Percentiles rank a stretch among this genome's conserved stretches.
These are phyloP conservation scores for Raphanus hybrid DNA, from an alignment of 441 rosid species.

Conservation along the genomic window DNA sequence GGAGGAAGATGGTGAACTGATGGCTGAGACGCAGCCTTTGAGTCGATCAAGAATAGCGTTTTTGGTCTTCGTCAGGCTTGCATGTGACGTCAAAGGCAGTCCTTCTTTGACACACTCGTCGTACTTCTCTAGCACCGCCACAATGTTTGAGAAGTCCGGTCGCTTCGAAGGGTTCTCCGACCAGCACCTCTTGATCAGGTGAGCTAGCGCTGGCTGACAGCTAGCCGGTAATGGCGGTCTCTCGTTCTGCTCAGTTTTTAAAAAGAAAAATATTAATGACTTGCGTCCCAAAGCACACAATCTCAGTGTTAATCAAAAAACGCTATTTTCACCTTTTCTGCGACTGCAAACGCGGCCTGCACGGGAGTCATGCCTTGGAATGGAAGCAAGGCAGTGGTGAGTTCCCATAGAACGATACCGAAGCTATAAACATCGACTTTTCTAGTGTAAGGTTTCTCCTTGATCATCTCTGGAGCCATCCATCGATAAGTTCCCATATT, in stretches of 20 bases:
- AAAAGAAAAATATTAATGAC: not conserved
- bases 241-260: slow-evolving; percentile 60
- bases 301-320: too few species aligned
- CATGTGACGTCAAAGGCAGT: slow-evolving; percentile 78
- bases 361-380: slow-evolving; percentile 98
- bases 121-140: slow-evolving; percentile 75
- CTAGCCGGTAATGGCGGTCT: slow-evolving; percentile 94
- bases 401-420: slow-evolving; percentile 97
- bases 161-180: slow-evolving; percentile 83
- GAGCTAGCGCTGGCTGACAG: slow-evolving; percentile 89
- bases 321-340: slow-evolving; percentile 66
- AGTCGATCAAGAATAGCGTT: slow-evolving; percentile 69
- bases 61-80: slow-evolving; percentile 61
- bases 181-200: slow-evolving; percentile 89
- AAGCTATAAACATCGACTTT: slow-evolving; percentile 97
- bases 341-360: slow-evolving; percentile 97
- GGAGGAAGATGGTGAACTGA: slow-evolving; percentile 44
- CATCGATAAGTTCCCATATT: slow-evolving; percentile 96
- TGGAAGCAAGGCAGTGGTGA: slow-evolving; percentile 91
- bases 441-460: slow-evolving; percentile 84
- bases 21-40: slow-evolving; percentile 71
- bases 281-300: too few species aligned
- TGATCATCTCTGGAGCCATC: slow-evolving; percentile 98
- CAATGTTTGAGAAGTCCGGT: slow-evolving; percentile 89
- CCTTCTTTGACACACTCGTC: slow-evolving; percentile 81